A percentile compares a stretch with the other conserved stretches of the same genome.
Conservation (phyloP, 148 eudicot species). For the Bassia scoparia region DNA sequence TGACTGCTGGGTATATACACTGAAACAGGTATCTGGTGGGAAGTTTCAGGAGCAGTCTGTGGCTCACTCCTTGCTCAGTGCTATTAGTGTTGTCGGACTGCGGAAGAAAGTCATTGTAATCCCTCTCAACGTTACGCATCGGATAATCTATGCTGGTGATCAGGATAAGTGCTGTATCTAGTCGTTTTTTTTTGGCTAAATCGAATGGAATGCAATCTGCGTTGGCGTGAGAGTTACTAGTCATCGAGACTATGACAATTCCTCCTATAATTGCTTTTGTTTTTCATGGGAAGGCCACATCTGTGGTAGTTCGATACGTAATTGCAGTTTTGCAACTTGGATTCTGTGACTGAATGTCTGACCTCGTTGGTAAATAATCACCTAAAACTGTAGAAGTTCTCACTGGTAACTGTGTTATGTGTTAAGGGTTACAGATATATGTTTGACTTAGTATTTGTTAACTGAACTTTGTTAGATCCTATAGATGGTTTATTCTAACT, state of each 20-base stretch:
- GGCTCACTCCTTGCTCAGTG: constrained; percentile 74
- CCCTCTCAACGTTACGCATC: constrained; percentile 65
- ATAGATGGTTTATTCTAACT: no score
- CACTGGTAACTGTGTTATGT: no score
- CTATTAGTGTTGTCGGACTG: constrained; percentile 37
- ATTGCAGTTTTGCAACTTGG: no score
- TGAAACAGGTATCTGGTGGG: constrained; percentile 69
- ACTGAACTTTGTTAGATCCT: no score
- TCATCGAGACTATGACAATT: background rate
- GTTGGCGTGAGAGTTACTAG: background rate
- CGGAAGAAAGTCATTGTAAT: constrained; percentile 44
- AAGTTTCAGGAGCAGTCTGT: constrained; percentile 63
- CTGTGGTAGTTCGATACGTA: background rate
- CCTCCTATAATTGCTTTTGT: background rate
- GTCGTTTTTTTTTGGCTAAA: background rate
- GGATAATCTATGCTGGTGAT: constrained; percentile 82
- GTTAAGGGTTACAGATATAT: no score
- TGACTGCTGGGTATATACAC: constrained; percentile 10
- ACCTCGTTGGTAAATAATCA: no score
- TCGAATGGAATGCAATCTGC: background rate
- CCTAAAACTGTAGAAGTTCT: no score
- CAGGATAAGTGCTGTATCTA: constrained; percentile 45
- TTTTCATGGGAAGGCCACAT: background rate
- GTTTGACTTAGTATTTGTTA: no score
- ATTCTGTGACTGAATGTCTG: no score